Evolutionary conservation across 2,329 filamentous ascomycete species (phyloP).

Genomic region (Chrysosporium queenslandicum): DNA sequence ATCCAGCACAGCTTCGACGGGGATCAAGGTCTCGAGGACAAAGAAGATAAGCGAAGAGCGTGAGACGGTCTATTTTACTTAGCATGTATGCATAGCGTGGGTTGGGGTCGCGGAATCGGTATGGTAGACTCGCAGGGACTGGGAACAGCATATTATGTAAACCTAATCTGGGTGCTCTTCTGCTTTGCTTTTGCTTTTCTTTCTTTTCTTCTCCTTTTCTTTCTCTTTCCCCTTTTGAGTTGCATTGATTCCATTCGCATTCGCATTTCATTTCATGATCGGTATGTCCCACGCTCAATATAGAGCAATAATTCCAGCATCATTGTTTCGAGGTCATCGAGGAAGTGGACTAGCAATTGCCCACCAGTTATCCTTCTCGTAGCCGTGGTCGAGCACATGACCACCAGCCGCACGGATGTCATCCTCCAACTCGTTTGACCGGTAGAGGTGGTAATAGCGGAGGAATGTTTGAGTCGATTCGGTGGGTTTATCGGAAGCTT

Average conservation of each 20-base stretch:
- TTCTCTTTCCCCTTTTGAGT: too few relatives aligned
- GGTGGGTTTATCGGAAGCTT: slow-evolving; percentile 14
- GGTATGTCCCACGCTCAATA: neutral
- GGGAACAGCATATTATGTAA: slow-evolving; percentile 11
- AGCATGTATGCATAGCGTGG: slow-evolving; percentile 11
- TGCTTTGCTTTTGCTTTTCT: neutral
- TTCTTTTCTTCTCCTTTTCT: neutral
- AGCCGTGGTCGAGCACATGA: slow-evolving; percentile 65
- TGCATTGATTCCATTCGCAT: neutral
- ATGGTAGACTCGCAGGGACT: neutral
- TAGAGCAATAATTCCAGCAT: neutral
- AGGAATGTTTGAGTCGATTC: slow-evolving; percentile 47
- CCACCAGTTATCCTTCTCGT: slow-evolving; percentile 99
- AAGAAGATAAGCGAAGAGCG: slow-evolving; percentile 3
- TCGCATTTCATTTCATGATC: neutral
- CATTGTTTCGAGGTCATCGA: neutral
- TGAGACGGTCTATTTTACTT: slow-evolving; percentile 1
- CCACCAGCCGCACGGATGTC: slow-evolving; percentile 69
- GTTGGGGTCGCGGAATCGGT: slow-evolving; percentile 7
- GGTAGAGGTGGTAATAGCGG: slow-evolving; percentile 90
- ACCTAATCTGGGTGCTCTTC: slow-evolving; percentile 2
- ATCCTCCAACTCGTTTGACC: slow-evolving; percentile 72
- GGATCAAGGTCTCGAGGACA: slow-evolving; percentile 10
- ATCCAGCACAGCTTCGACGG: slow-evolving; percentile 2
- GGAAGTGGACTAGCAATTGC: slow-evolving; percentile 48